These are phyloP conservation scores for Rubia balearica DNA, from an alignment of 305 asterid species.

Conservation along the genomic window DNA sequence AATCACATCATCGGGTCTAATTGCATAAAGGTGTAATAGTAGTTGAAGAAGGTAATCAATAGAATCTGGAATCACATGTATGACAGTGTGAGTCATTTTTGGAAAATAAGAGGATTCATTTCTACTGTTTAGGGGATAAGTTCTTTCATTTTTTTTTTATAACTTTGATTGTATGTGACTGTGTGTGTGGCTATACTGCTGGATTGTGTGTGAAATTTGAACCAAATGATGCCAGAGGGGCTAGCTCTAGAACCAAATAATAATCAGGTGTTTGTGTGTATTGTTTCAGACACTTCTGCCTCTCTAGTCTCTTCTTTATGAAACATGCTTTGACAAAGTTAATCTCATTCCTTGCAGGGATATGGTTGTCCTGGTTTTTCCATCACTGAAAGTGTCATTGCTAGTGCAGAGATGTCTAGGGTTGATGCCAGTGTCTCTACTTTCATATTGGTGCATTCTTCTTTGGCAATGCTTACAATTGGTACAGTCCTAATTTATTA, in stretches of 20 bases:
- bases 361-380: slow-evolving; percentile 94
- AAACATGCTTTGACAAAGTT: slow-evolving; percentile 5
- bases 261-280: no score
- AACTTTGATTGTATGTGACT: no score
- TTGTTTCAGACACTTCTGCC: no score
- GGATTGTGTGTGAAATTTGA: no score
- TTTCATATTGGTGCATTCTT: slow-evolving; percentile 84
- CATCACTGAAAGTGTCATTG: slow-evolving; percentile 74
- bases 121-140: no score
- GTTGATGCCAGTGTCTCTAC: slow-evolving; percentile 97
- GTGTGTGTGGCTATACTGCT: no score
- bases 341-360: slow-evolving; percentile 43
- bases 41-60: slow-evolving; percentile 92
- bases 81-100: no score
- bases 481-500: slow-evolving; percentile 38
- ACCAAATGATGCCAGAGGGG: neutral
- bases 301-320: no score
- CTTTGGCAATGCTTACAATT: slow-evolving; percentile 88
- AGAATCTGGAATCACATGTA: slow-evolving; percentile 20
- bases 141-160: no score
- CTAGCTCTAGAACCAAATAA: no score
- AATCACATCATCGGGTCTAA: slow-evolving; percentile 94
- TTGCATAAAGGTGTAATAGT: slow-evolving; percentile 93
- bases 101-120: no score
- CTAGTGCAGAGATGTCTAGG: slow-evolving; percentile 72